Conservation (phyloP, 192 early-diverging fungal species). For the Coemansia sp. region DNA sequence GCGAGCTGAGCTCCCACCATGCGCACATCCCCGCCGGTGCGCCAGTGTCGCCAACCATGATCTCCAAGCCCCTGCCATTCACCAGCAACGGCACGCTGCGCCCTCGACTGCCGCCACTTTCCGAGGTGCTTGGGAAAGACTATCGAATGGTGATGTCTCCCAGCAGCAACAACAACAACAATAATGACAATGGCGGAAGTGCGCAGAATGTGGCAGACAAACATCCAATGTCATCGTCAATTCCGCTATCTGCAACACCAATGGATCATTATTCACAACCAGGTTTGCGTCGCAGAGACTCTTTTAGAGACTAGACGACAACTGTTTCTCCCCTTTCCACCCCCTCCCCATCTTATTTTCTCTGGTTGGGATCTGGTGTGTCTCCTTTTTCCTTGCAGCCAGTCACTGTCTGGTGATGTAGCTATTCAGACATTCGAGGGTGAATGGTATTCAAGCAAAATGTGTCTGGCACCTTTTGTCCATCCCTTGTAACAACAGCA, state of each 20-base stretch:
- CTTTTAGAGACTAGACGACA: slow-evolving; percentile 2
- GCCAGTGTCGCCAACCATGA: neutral
- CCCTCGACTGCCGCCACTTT: slow-evolving; percentile 45
- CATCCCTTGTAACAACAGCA: no score
- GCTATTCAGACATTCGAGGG: neutral
- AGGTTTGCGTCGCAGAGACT: neutral
- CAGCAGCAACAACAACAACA: neutral
- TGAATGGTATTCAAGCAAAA: neutral
- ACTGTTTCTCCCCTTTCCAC: neutral
- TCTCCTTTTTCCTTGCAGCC: no score
- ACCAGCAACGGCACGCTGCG: slow-evolving; percentile 33
- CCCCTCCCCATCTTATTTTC: neutral
- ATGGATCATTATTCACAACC: neutral
- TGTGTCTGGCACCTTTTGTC: neutral
- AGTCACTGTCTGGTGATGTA: neutral
- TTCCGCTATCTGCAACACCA: neutral
- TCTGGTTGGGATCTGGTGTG: neutral
- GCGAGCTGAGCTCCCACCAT: neutral
- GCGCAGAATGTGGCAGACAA: slow-evolving; percentile 1
- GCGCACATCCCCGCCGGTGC: neutral
- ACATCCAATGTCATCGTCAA: neutral
- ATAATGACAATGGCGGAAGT: neutral
- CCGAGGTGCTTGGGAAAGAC: slow-evolving; percentile 48
- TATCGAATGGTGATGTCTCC: slow-evolving; percentile 37
- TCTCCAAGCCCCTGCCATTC: slow-evolving; percentile 34